Conservation (phyloP, 345 rosid genomes). For the Salix exigua region DNA sequence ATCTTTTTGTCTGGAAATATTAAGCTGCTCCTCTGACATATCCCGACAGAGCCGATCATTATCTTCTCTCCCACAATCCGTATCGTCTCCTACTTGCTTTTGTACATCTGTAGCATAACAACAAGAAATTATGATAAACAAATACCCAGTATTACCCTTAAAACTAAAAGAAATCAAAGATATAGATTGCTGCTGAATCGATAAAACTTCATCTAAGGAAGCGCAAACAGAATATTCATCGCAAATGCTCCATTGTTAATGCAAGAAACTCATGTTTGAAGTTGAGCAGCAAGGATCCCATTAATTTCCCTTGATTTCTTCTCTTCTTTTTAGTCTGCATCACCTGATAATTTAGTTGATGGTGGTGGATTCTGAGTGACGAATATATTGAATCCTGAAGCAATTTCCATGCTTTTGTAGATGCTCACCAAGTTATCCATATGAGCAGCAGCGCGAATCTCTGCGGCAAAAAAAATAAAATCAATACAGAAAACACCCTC, state of each 20-base stretch:
- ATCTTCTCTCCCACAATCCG: constrained; percentile 1
- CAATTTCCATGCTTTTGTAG: constrained; percentile 82
- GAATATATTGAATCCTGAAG: constrained; percentile 64
- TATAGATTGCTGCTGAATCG: neutral
- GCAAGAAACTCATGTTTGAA: neutral
- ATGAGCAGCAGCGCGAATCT: constrained; percentile 83
- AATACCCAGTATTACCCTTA: neutral
- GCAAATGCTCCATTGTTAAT: neutral
- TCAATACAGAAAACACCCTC: neutral
- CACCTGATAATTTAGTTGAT: constrained; percentile 46
- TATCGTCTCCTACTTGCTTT: constrained; percentile 23
- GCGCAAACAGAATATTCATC: neutral
- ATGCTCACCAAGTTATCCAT: constrained; percentile 89
- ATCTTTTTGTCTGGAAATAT: constrained; percentile 22
- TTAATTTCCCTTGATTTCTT: neutral
- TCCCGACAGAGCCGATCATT: neutral
- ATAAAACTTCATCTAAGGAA: neutral
- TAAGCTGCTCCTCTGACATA: neutral
- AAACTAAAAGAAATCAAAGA: rapidly evolving
- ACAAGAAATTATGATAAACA: neutral
- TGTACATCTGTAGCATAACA: constrained; percentile 35
- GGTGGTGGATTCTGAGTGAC: constrained; percentile 44
- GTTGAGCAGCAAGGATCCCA: too few relatives aligned
- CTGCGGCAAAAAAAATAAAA: constrained; percentile 29
- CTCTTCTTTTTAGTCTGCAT: neutral